Evolutionary conservation across 2,329 filamentous ascomycete species (phyloP).

Genomic region (Trichoderma sp.): DNA sequence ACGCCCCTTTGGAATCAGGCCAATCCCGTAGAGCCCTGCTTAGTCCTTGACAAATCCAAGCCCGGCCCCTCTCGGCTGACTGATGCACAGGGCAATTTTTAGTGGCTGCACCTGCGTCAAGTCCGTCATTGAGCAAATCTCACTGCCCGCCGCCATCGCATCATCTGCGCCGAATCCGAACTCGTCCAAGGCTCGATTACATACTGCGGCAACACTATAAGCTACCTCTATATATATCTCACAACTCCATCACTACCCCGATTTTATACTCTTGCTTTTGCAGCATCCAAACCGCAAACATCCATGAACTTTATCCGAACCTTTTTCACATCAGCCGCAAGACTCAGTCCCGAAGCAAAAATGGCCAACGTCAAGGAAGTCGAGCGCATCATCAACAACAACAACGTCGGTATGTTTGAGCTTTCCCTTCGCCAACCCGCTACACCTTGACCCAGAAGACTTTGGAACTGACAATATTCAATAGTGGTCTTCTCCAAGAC

Average conservation of each 20-base stretch:
- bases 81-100: not conserved
- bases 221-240: not conserved
- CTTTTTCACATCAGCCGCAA: constrained; percentile 66
- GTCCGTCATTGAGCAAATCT: constrained; percentile 22
- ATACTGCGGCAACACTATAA: not conserved
- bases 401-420: constrained; percentile 71
- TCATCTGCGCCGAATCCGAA: not conserved
- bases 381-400: constrained; percentile 84
- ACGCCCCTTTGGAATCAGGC: constrained; percentile 18
- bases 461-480: not conserved
- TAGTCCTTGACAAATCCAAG: constrained; percentile 15
- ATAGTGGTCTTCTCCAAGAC: constrained; percentile 94
- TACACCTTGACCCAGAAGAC: no score
- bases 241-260: not conserved
- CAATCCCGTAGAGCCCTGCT: not conserved
- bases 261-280: not conserved
- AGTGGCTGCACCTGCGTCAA: not conserved
- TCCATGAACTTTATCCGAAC: constrained; percentile 71
- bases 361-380: constrained; percentile 82
- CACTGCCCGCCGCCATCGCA: constrained; percentile 9
- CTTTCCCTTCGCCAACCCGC: no score
- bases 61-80: constrained; percentile 7
- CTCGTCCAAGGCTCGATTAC: not conserved
- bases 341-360: constrained; percentile 68
- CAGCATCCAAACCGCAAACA: not conserved